Evolutionary conservation across 2,329 filamentous ascomycete genomes (phyloP).

Genomic region (Aspergillus jensenii): DNA sequence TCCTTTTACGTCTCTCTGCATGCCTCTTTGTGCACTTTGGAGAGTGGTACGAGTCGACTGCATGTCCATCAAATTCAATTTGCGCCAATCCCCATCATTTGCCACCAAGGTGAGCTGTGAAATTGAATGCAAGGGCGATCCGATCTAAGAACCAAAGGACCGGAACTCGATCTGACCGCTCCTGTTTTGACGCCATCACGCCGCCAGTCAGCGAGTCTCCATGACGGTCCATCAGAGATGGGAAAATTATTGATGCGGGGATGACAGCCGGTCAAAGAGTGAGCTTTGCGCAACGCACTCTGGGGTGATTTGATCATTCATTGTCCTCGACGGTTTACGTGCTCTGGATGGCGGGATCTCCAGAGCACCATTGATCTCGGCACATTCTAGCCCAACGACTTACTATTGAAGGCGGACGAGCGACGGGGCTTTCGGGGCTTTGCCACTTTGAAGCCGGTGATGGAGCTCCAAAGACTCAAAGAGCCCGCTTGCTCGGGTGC

Average conservation of each 20-base stretch:
- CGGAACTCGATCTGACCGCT: background rate
- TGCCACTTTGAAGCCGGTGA: no score
- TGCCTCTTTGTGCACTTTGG: background rate
- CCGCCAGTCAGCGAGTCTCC: background rate
- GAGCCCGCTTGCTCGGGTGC: no score
- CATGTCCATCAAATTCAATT: background rate
- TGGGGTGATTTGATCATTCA: background rate
- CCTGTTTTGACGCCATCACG: background rate
- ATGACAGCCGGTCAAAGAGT: background rate
- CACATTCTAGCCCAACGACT: background rate
- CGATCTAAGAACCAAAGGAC: slow-evolving; percentile 1
- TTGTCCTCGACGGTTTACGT: background rate
- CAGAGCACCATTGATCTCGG: background rate
- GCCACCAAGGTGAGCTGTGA: background rate
- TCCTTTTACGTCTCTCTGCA: background rate
- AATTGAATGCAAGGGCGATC: background rate
- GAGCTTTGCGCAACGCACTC: background rate
- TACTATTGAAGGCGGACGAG: background rate
- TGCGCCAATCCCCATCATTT: background rate
- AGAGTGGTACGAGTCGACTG: background rate
- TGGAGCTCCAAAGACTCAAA: no score
- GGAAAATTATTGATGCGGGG: background rate
- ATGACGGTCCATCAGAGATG: background rate
- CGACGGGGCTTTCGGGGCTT: background rate
- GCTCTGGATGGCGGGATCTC: background rate